phyloP scores from a whole-genome alignment of 202 grass and related monocot genomes.

The Sporobolus alterniflorus region DNA sequence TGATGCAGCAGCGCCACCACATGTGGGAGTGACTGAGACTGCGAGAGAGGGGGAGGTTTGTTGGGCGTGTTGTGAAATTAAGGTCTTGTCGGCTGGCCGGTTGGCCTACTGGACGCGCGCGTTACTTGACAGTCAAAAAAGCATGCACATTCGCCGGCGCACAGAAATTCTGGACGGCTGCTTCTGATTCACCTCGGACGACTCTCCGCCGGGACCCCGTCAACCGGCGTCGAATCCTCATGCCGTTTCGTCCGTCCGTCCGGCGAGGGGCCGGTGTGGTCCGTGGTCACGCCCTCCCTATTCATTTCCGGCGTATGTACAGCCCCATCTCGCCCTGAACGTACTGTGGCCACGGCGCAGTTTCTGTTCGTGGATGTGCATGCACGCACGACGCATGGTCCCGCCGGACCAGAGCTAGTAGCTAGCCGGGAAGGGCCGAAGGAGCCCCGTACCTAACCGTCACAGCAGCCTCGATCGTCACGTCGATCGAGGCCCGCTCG shows the following conservation, averaged over 20 bases:
- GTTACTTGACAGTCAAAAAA: not conserved
- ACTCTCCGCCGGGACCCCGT: too few relatives aligned
- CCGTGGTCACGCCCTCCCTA: slow-evolving; percentile 28
- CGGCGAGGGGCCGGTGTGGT: not conserved
- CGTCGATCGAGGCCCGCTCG: not conserved
- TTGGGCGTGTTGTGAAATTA: not conserved
- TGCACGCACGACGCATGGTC: not conserved
- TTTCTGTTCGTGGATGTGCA: slow-evolving; percentile 19
- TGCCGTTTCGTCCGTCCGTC: not conserved
- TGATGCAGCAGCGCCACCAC: not conserved
- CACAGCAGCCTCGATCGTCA: not conserved
- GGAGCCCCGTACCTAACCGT: not conserved
- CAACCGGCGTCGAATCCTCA: not conserved
- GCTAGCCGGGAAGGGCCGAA: not conserved
- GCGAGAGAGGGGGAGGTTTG: not conserved
- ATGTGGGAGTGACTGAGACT: not conserved
- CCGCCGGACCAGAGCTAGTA: not conserved
- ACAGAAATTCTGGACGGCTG: not conserved
- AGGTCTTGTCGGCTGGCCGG: not conserved
- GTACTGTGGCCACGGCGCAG: slow-evolving; percentile 36
- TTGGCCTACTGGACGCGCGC: not conserved
- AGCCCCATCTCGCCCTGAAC: slow-evolving; percentile 1
- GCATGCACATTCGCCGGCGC: not conserved
- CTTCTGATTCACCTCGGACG: not conserved
- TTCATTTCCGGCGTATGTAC: slow-evolving; percentile 8